Evolutionary conservation across 495 filamentous ascomycete genomes (phyloP), one percentile per base, ranked within the genome.

Genomic region (Elasticomyces elasticus): DNA sequence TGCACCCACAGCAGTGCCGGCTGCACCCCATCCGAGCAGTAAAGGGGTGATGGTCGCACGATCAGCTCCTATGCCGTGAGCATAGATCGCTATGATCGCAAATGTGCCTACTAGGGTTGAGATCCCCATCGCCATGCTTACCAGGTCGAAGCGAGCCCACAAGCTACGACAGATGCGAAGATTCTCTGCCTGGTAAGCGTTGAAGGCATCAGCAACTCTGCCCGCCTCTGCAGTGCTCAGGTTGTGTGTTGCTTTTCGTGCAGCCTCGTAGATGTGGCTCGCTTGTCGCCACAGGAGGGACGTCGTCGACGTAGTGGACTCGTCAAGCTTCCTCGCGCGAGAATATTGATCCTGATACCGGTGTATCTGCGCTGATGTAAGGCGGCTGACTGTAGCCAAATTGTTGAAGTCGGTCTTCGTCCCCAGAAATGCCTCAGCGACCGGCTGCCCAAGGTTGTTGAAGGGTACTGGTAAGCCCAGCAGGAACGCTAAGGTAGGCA

Each of bases 381-480:
- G 66, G 5, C 85, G 82, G 57, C 83, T 85, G 0, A 90, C 89
- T 9, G 72, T 69, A 1, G 83, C 84, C 41, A 98, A 69, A 49
- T 85, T 89, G 44, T 79, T 69, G 79, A 83, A 90, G 44, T 86
- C 78, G 45, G 77, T 76, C 6, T 83, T 83, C 3, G 71, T 56
- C 4, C 89, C 88, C 30, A 81, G 74, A 69, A 98, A 98, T 10
- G 88, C 90, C 69, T 97, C 92, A 55, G 91, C 86, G 58, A 98
- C 96, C 0, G 92, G 92, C 3, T 81, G 78, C 12, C 92, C 92
- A n/a, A 98, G 79, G 68, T 95, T 98, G 64, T 97, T 98, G 72
- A 88, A 98, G 0, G 92, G 92, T 60, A 98, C 89, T 4, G 92
- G 92, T 63, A 94, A 75, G 24, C 92, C 92, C 7, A 98, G 73